Percentiles rank a stretch among this genome's conserved stretches.
phyloP scores from a whole-genome alignment of 306 rosid genomes.

The Prunus mira region DNA sequence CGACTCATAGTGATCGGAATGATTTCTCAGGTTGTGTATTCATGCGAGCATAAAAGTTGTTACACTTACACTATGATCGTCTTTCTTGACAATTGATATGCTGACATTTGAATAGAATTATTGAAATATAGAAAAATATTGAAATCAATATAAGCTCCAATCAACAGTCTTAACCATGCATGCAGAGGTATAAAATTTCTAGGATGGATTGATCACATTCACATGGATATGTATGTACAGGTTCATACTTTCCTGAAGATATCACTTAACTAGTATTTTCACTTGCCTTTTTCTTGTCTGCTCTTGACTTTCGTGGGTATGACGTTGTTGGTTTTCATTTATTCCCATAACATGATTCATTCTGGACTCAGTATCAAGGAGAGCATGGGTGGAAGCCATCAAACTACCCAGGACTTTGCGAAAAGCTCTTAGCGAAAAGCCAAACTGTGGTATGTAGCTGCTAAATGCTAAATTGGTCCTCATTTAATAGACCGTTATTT shows the following conservation, averaged over 20 bases:
- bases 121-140: neutral
- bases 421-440: constrained; percentile 83
- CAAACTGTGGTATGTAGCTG: constrained; percentile 82
- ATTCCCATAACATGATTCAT: constrained; percentile 3
- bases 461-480: constrained; percentile 13
- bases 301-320: constrained; percentile 8
- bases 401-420: constrained; percentile 81
- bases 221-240: neutral
- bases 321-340: neutral
- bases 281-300: neutral
- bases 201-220: neutral
- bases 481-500: no score
- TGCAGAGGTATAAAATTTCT: neutral
- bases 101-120: neutral
- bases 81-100: neutral
- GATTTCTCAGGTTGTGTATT: constrained; percentile 83
- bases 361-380: constrained; percentile 84
- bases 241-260: neutral
- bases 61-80: neutral
- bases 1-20: constrained; percentile 86
- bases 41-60: constrained; percentile 4
- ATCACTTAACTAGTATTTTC: neutral
- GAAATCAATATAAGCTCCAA: neutral
- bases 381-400: constrained; percentile 91
- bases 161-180: neutral